phyloP scores from a whole-genome alignment of 148 eudicot species.

The Camellia granthamiana region DNA sequence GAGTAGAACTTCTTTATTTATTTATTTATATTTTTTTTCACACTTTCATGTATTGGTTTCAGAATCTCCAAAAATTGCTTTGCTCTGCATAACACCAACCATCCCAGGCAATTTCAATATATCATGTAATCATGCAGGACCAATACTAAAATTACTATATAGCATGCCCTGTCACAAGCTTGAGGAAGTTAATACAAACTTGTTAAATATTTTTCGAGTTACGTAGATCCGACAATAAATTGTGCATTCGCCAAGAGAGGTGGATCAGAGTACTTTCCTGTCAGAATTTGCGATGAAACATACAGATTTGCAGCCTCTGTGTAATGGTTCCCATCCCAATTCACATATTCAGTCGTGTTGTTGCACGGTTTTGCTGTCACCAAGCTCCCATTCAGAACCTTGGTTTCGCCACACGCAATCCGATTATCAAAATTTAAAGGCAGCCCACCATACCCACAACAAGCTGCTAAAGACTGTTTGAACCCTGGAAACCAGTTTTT shows the following conservation, averaged over 20 bases:
- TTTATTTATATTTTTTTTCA: too few species aligned
- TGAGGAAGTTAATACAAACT: too few species aligned
- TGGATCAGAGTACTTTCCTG: slow-evolving; percentile 41
- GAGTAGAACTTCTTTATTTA: too few species aligned
- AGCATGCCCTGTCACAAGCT: too few species aligned
- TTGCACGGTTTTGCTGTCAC: slow-evolving; percentile 20
- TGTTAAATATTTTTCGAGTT: not conserved
- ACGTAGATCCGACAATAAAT: not conserved
- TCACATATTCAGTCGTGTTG: slow-evolving; percentile 31
- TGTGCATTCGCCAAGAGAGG: slow-evolving; percentile 12
- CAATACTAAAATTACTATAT: too few species aligned
- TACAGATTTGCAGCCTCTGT: slow-evolving; percentile 57
- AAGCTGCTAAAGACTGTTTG: slow-evolving; percentile 24
- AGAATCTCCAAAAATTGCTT: too few species aligned
- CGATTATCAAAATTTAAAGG: slow-evolving; percentile 27
- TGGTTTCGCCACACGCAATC: slow-evolving; percentile 24
- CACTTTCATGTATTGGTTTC: too few species aligned
- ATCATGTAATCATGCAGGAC: too few species aligned
- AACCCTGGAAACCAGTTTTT: slow-evolving; percentile 21
- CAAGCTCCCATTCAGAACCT: slow-evolving; percentile 20
- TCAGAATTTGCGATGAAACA: slow-evolving; percentile 49
- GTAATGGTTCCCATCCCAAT: slow-evolving; percentile 64
- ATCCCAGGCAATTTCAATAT: too few species aligned
- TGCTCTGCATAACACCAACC: too few species aligned
- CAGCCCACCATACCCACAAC: slow-evolving; percentile 33